phyloP scores from a whole-genome alignment of 768 basidiomycete species.

The Gyrodon lividus region DNA sequence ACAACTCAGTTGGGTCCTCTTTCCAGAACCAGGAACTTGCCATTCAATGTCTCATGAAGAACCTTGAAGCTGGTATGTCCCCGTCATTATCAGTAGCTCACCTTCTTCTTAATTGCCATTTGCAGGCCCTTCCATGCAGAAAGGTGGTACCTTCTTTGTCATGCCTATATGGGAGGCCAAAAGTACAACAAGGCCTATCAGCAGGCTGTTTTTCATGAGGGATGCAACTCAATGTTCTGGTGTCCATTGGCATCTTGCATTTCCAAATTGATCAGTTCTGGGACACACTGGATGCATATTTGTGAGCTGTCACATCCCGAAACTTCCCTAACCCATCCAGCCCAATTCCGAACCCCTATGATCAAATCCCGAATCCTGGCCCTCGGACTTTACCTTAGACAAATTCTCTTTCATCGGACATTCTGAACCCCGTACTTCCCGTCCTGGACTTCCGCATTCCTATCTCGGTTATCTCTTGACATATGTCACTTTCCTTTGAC shows the following conservation, averaged over 20 bases:
- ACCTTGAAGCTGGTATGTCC: slow-evolving; percentile 84
- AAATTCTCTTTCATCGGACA: too few species aligned
- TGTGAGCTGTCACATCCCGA: too few species aligned
- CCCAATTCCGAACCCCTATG: too few species aligned
- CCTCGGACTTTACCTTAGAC: too few species aligned
- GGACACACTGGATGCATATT: slow-evolving; percentile 96
- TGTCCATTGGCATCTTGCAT: slow-evolving; percentile 98
- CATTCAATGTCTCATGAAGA: slow-evolving; percentile 91
- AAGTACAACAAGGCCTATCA: slow-evolving; percentile 99
- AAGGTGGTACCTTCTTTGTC: slow-evolving; percentile 97
- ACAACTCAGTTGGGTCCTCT: slow-evolving; percentile 89
- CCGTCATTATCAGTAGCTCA: neutral
- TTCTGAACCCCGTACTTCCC: too few species aligned
- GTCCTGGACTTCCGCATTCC: too few species aligned
- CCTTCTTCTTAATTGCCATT: slow-evolving; percentile 1
- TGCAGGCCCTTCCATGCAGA: slow-evolving; percentile 93
- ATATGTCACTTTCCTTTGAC: too few species aligned
- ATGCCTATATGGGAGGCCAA: slow-evolving; percentile 97
- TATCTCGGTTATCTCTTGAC: too few species aligned
- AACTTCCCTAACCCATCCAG: too few species aligned
- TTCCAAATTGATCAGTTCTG: slow-evolving; percentile 99
- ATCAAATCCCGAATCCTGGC: too few species aligned
- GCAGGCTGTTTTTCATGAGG: slow-evolving; percentile 98
- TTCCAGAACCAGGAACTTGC: slow-evolving; percentile 97
- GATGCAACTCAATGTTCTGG: slow-evolving; percentile 99